Base-by-base conservation (phyloP, 2,329 filamentous ascomycete genomes). In the Thelonectria olida region DNA sequence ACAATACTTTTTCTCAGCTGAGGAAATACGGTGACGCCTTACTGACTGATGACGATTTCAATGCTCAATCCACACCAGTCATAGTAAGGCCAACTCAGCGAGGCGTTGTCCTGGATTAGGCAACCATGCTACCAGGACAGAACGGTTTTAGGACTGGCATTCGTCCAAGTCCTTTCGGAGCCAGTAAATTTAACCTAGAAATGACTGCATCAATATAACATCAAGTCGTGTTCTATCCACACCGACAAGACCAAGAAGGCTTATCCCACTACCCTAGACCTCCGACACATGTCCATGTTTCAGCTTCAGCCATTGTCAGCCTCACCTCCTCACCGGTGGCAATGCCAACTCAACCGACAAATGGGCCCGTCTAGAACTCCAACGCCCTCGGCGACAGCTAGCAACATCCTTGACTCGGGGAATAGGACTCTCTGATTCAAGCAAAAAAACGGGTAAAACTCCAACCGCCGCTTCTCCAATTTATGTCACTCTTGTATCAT, bases 321-420 rank as follows among this genome's bases (percentile, higher is more conserved):
- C 47, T 34, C n/a, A 20, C 15, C n/a, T n/a, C n/a, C n/a, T n/a
- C n/a, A n/a, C n/a, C n/a, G n/a, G n/a, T n/a, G 12, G 41, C 27
- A 9, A 41, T 34, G 31, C 6, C 31, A 34, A 34, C 31, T 6
- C 27, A 28, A 52, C 36, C 12, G 8, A 15, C 19, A 25, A 22
- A 41, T 36, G 13, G 49, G 23, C 56, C 49, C 38, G 23, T 53
- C 49, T 52, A 44, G 41, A 58, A 27, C 55, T 45, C 25, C 42
- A 41, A 31, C 55, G 39, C 48, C 15, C 22, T 23, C 48, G 45
- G 9, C 38, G 19, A 25, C 20, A 22, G 10, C 20, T 36, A 55
- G 31, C 42, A 48, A 47, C 22, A 28, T 31, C 31, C 20, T 39
- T 38, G 31, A 55, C 52, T 48, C 52, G 52, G 25, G 10, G 52